phyloP scores from a whole-genome alignment of 208 protist species.

The Crithidia sp. region DNA sequence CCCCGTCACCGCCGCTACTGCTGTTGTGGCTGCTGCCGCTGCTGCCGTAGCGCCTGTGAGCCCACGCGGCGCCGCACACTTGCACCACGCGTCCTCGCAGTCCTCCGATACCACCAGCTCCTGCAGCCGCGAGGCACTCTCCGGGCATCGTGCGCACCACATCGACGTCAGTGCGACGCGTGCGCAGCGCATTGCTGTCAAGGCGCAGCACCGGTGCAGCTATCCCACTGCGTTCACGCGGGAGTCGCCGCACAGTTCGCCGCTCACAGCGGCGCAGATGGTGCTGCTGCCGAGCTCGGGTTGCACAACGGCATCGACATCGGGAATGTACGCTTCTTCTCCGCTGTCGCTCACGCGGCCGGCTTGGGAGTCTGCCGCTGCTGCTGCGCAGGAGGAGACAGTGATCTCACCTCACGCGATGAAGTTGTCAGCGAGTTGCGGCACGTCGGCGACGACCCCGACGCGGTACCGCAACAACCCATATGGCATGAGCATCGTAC shows the following conservation, averaged over 20 bases:
- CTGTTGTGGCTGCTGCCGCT: not conserved
- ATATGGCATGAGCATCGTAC: constrained; percentile 31
- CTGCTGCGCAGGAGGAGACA: not conserved
- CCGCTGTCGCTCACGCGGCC: not conserved
- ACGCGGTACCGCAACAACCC: constrained; percentile 48
- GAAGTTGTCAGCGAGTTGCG: too few species aligned
- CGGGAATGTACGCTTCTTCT: too few species aligned
- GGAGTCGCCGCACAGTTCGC: not conserved
- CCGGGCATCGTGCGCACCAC: too few species aligned
- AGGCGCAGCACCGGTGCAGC: too few species aligned
- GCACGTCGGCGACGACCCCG: not conserved
- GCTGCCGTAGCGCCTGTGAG: not conserved
- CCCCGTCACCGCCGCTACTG: not conserved
- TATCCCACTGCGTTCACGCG: not conserved
- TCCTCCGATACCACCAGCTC: constrained; percentile 15
- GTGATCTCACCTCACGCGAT: not conserved
- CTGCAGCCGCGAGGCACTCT: not conserved
- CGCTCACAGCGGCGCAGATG: not conserved
- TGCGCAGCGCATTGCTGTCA: not conserved
- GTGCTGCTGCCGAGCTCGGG: not conserved
- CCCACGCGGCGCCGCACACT: not conserved
- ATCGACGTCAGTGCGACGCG: not conserved
- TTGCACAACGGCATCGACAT: not conserved
- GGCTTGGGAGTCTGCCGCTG: not conserved
- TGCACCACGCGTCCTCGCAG: not conserved